A percentile compares a stretch with the other conserved stretches of the same genome.
phyloP scores from a whole-genome alignment of 164 flowering plant genomes.

The Magnolia officinalis region DNA sequence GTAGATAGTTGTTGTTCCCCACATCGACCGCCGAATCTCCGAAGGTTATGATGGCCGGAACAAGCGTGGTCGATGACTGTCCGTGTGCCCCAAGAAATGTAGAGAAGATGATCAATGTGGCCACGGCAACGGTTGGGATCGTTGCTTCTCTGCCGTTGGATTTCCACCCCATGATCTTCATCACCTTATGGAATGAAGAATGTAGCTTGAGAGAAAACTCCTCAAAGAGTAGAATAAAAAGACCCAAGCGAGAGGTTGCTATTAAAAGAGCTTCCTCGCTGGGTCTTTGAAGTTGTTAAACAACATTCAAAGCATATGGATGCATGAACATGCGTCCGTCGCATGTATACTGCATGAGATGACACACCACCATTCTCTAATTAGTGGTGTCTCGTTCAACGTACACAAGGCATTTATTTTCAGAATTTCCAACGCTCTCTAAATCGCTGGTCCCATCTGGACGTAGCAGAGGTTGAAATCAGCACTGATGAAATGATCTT shows the following conservation, averaged over 20 bases:
- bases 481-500: neutral
- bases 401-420: neutral
- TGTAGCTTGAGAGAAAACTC: neutral
- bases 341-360: neutral
- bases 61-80: slow-evolving; percentile 36
- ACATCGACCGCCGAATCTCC: slow-evolving; percentile 92
- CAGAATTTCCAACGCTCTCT: neutral
- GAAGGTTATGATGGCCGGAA: slow-evolving; percentile 80
- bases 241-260: neutral
- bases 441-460: neutral
- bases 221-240: neutral
- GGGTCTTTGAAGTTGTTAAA: neutral
- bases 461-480: neutral
- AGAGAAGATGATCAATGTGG: slow-evolving; percentile 2
- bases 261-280: neutral
- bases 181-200: neutral
- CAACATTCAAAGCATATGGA: neutral
- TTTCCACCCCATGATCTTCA: neutral
- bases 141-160: neutral
- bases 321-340: neutral
- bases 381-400: too few relatives aligned
- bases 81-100: slow-evolving; percentile 7
- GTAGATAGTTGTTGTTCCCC: slow-evolving; percentile 83
- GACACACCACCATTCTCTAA: too few relatives aligned
- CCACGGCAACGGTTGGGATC: too few relatives aligned